phyloP scores from a whole-genome alignment of 1,284 basidiomycete species.

The Hymenochaete sp. region DNA sequence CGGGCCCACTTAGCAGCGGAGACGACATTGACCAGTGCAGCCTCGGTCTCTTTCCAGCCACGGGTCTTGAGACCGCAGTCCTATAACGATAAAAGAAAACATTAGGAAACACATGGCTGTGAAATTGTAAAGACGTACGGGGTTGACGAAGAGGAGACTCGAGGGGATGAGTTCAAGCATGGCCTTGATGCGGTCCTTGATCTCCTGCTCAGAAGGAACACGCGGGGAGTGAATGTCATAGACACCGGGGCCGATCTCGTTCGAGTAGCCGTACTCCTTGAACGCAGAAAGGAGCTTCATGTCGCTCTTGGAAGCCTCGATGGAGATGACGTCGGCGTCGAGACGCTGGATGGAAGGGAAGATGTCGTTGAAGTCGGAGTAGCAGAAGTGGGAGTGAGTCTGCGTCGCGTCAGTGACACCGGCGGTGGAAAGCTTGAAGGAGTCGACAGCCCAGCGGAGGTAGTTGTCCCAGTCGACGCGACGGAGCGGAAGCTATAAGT shows the following conservation, averaged over 20 bases:
- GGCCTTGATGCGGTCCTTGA: slow-evolving; percentile 84
- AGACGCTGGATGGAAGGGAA: slow-evolving; percentile 96
- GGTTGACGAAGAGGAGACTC: slow-evolving; percentile 87
- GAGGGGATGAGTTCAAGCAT: slow-evolving; percentile 78
- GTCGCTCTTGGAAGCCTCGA: slow-evolving; percentile 97
- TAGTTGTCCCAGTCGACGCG: slow-evolving; percentile 91
- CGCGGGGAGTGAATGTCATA: slow-evolving; percentile 99
- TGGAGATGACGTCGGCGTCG: slow-evolving; percentile 99
- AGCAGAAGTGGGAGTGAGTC: slow-evolving; percentile 98
- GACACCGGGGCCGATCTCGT: slow-evolving; percentile 97
- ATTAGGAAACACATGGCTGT: slow-evolving; percentile 12
- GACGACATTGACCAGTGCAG: slow-evolving; percentile 84
- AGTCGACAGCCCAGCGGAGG: slow-evolving; percentile 95
- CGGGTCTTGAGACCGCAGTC: slow-evolving; percentile 90
- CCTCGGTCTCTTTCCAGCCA: slow-evolving; percentile 94
- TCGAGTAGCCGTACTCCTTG: slow-evolving; percentile 93
- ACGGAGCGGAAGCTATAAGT: slow-evolving; percentile 74
- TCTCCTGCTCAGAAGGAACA: slow-evolving; percentile 91
- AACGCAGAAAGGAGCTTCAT: slow-evolving; percentile 96
- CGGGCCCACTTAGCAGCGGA: slow-evolving; percentile 87
- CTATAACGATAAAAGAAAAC: slow-evolving; percentile 24
- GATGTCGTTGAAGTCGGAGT: slow-evolving; percentile 95
- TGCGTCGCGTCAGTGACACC: slow-evolving; percentile 89
- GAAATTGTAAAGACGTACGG: slow-evolving; percentile 48
- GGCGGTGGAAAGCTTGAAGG: slow-evolving; percentile 92